phyloP scores from a whole-genome alignment of 2,329 filamentous ascomycete species.

The Dactylonectria macrodidyma region DNA sequence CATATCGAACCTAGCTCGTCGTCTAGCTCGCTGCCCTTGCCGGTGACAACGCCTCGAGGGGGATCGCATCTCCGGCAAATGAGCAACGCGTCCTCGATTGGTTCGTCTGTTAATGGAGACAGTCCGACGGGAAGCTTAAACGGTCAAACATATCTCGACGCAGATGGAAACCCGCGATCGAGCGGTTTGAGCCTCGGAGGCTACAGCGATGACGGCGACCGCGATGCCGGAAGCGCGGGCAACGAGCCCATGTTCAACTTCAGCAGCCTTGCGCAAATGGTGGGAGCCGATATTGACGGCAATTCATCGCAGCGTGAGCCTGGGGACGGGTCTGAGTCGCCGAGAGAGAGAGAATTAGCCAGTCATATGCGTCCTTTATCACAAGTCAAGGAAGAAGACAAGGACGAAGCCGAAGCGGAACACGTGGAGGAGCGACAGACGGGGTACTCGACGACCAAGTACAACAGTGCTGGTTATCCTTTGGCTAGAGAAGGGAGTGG shows the following conservation, averaged over 20 bases:
- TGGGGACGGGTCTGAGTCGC: slow-evolving; percentile 47
- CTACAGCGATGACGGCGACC: slow-evolving; percentile 64
- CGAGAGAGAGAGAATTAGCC: slow-evolving; percentile 34
- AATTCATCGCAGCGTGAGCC: slow-evolving; percentile 53
- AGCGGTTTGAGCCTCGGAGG: slow-evolving; percentile 68
- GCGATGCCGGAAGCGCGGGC: slow-evolving; percentile 65
- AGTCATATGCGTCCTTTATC: slow-evolving; percentile 50
- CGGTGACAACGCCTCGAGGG: slow-evolving; percentile 68
- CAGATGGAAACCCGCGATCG: slow-evolving; percentile 63
- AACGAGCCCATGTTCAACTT: slow-evolving; percentile 93
- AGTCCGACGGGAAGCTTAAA: slow-evolving; percentile 70
- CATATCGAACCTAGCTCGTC: slow-evolving; percentile 51
- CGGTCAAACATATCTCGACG: slow-evolving; percentile 49
- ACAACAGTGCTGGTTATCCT: neutral
- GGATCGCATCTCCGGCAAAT: slow-evolving; percentile 84
- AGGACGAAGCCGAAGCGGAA: slow-evolving; percentile 52
- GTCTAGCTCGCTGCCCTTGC: slow-evolving; percentile 60
- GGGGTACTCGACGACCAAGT: neutral
- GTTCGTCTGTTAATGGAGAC: slow-evolving; percentile 79
- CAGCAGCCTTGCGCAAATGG: slow-evolving; percentile 86
- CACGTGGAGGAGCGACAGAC: slow-evolving; percentile 46
- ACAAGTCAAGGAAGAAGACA: slow-evolving; percentile 57
- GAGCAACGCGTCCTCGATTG: slow-evolving; percentile 88
- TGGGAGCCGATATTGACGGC: slow-evolving; percentile 75
- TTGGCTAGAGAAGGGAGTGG: slow-evolving; percentile 26